These are phyloP conservation scores for Limonium bicolor DNA, from an alignment of 148 eudicot genomes.

Conservation along the genomic window DNA sequence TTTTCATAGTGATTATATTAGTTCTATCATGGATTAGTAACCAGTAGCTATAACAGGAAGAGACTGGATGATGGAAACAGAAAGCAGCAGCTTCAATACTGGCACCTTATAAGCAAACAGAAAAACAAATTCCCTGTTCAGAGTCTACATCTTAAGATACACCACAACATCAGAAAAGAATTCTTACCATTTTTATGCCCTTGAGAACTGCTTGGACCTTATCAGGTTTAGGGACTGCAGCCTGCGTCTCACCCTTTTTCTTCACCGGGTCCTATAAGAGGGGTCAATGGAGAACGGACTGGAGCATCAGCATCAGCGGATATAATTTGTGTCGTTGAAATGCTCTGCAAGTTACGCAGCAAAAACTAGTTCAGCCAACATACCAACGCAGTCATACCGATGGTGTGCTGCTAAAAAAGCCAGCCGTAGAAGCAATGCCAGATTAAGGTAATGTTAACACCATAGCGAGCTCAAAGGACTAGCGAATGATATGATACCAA, in stretches of 20 bases:
- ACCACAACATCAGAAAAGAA: too few species aligned
- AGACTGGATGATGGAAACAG: too few species aligned
- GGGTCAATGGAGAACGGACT: conserved; percentile 66
- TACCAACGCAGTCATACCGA: not conserved
- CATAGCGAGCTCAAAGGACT: not conserved
- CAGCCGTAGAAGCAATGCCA: too few species aligned
- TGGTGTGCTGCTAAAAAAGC: not conserved
- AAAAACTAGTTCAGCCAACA: not conserved
- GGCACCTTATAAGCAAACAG: too few species aligned
- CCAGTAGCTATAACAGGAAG: too few species aligned
- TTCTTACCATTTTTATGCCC: conserved; percentile 63
- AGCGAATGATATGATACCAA: not conserved
- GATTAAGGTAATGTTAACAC: not conserved
- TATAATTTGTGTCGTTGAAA: conserved; percentile 47
- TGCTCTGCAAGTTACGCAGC: conserved; percentile 21
- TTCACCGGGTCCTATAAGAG: conserved; percentile 32
- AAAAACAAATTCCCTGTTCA: too few species aligned
- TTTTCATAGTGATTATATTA: too few species aligned
- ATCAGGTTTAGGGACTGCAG: conserved; percentile 49
- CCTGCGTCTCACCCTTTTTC: conserved; percentile 43
- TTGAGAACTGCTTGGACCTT: conserved; percentile 76
- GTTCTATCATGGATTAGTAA: too few species aligned
- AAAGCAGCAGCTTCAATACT: too few species aligned
- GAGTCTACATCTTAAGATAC: too few species aligned
- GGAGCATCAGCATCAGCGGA: conserved; percentile 62